phyloP scores from a whole-genome alignment of 495 filamentous ascomycete species.

The Paragyromitra xinjiangensis region DNA sequence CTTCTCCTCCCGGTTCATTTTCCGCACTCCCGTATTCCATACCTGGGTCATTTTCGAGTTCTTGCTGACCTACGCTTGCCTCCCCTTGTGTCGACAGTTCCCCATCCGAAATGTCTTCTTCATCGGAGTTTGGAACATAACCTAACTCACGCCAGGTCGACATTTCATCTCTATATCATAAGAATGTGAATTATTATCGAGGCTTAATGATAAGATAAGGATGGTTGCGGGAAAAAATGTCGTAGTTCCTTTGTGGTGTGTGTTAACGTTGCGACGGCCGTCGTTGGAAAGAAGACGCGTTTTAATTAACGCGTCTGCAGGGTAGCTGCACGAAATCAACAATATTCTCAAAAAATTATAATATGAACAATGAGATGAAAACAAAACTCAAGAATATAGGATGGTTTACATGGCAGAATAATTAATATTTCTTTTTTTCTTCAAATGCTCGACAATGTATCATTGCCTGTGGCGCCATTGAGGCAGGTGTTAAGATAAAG shows the following conservation, averaged over 20 bases:
- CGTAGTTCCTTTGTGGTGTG: slow-evolving; percentile 15
- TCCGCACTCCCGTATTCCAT: slow-evolving; percentile 3
- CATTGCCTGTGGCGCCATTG: not conserved
- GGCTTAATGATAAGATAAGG: not conserved
- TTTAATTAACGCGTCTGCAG: slow-evolving; percentile 46
- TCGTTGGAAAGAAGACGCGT: slow-evolving; percentile 39
- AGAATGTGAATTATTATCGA: not conserved
- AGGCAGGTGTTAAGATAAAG: slow-evolving; percentile 29
- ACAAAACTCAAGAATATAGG: not conserved
- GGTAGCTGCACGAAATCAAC: not conserved
- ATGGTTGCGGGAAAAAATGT: not conserved
- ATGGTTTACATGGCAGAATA: not conserved
- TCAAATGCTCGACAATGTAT: not conserved
- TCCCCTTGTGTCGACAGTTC: slow-evolving; percentile 53
- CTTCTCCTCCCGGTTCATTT: not conserved
- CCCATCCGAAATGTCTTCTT: slow-evolving; percentile 63
- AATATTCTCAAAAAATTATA: not conserved
- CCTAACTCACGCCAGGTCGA: slow-evolving; percentile 70
- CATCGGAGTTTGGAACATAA: slow-evolving; percentile 71
- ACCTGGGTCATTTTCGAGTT: slow-evolving; percentile 19
- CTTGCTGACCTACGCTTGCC: not conserved
- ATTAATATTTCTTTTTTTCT: not conserved
- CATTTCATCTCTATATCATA: slow-evolving; percentile 60
- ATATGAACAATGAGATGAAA: not conserved
- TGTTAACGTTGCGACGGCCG: not conserved